These are phyloP conservation scores for Camelina sativa DNA, from an alignment of 345 rosid species.

Conservation along the genomic window DNA sequence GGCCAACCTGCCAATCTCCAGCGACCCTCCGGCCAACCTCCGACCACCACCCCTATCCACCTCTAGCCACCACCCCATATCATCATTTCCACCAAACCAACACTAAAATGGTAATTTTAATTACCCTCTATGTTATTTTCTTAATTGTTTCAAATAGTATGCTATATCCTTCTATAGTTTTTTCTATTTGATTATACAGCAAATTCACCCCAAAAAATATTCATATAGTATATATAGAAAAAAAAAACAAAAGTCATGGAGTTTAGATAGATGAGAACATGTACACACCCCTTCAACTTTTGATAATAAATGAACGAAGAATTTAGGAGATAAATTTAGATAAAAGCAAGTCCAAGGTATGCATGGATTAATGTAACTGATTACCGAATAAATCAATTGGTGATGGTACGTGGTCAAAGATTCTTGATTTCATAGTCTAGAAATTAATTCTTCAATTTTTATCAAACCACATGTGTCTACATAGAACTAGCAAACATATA, in stretches of 20 bases:
- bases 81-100: too few relatives aligned
- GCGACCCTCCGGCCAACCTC: too few relatives aligned
- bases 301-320: slow-evolving; percentile 16
- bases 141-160: too few relatives aligned
- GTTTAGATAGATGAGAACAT: background rate
- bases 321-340: background rate
- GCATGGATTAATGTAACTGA: slow-evolving; percentile 21
- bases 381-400: slow-evolving; percentile 7
- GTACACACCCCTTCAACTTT: slow-evolving; percentile 4
- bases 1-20: too few relatives aligned
- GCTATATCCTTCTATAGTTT: too few relatives aligned
- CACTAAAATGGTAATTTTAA: too few relatives aligned
- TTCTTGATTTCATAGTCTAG: slow-evolving; percentile 20
- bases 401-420: slow-evolving; percentile 23
- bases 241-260: background rate
- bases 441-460: slow-evolving; percentile 22
- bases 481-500: background rate
- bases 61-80: too few relatives aligned
- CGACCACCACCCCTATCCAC: too few relatives aligned
- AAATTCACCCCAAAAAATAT: too few relatives aligned
- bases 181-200: too few relatives aligned
- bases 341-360: slow-evolving; percentile 11
- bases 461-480: slow-evolving; percentile 25
- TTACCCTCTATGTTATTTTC: too few relatives aligned
- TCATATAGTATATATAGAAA: too few relatives aligned